phyloP scores from a whole-genome alignment of 2,329 filamentous ascomycete genomes.

The Aspergillus phoenicis region DNA sequence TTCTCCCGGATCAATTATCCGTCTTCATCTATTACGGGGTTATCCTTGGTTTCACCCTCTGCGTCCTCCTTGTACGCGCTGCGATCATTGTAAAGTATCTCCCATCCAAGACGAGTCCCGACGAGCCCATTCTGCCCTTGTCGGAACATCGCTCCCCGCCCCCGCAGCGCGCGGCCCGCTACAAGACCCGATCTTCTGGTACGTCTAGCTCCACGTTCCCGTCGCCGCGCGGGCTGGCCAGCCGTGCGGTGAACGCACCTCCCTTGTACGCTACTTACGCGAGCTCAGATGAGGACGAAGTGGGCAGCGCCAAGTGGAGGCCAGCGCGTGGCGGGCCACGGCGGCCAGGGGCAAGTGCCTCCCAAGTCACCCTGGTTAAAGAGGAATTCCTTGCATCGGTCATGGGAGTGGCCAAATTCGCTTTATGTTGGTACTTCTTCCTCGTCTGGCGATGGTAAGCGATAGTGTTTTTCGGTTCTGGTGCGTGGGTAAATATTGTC shows the following conservation, averaged over 20 bases:
- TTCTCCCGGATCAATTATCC: slow-evolving; percentile 82
- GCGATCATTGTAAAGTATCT: slow-evolving; percentile 32
- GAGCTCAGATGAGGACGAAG: slow-evolving; percentile 26
- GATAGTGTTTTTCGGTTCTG: background rate
- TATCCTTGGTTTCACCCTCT: slow-evolving; percentile 59
- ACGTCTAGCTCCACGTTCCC: slow-evolving; percentile 36
- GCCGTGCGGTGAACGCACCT: slow-evolving; percentile 28
- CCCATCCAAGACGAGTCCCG: slow-evolving; percentile 13
- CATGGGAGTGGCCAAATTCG: slow-evolving; percentile 66
- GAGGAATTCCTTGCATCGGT: slow-evolving; percentile 65
- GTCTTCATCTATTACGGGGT: slow-evolving; percentile 79
- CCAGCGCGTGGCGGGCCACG: slow-evolving; percentile 17
- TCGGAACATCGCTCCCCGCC: slow-evolving; percentile 30
- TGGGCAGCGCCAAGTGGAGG: slow-evolving; percentile 34
- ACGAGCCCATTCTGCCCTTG: slow-evolving; percentile 32
- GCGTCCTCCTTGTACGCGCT: slow-evolving; percentile 51
- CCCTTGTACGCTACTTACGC: slow-evolving; percentile 27
- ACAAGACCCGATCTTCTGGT: slow-evolving; percentile 30
- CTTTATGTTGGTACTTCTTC: slow-evolving; percentile 66
- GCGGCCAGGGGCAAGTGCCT: slow-evolving; percentile 27
- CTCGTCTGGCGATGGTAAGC: slow-evolving; percentile 64
- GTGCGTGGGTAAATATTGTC: background rate
- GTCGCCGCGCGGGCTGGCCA: slow-evolving; percentile 32
- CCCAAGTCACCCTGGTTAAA: slow-evolving; percentile 45
- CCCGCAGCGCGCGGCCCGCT: slow-evolving; percentile 26